A percentile compares a stretch with the other conserved stretches of the same genome.
Conservation (phyloP, 106 monocot genomes). For the Allium cepa region DNA sequence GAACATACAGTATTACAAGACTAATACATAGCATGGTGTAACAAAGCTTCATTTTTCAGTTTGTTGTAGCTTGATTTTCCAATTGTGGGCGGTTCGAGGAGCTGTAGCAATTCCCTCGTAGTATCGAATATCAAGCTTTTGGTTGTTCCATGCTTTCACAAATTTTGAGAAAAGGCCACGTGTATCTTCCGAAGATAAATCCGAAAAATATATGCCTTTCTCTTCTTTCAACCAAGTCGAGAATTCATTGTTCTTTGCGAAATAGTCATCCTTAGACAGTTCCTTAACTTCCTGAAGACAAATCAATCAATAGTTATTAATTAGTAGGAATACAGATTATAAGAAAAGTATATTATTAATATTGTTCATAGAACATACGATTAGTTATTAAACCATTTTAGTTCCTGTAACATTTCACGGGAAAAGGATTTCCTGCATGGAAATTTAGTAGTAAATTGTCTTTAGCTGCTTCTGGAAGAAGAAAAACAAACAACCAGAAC, state of each 20-base stretch:
- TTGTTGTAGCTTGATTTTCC: slow-evolving; percentile 46
- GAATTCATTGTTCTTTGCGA: slow-evolving; percentile 92
- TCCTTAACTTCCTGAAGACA: slow-evolving; percentile 32
- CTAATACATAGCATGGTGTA: too few relatives aligned
- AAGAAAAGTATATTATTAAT: too few relatives aligned
- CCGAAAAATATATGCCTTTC: slow-evolving; percentile 60
- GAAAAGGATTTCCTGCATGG: too few relatives aligned
- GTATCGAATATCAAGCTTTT: slow-evolving; percentile 45
- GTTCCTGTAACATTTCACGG: too few relatives aligned
- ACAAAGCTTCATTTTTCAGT: too few relatives aligned
- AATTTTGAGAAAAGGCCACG: slow-evolving; percentile 59
- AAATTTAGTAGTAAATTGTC: too few relatives aligned
- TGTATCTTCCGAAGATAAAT: slow-evolving; percentile 71
- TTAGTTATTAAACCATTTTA: too few relatives aligned
- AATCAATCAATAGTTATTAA: neutral
- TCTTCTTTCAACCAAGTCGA: slow-evolving; percentile 95
- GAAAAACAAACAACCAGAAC: too few relatives aligned
- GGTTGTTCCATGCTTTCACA: slow-evolving; percentile 60
- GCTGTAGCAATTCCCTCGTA: slow-evolving; percentile 67
- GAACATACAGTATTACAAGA: too few relatives aligned
- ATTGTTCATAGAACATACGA: too few relatives aligned
- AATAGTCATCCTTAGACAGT: slow-evolving; percentile 74
- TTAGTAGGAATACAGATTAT: neutral
- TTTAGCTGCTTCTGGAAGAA: too few relatives aligned
- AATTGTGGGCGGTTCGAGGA: slow-evolving; percentile 61